Conservation (phyloP, 1,284 basidiomycete genomes). For the Phylloboletellus chloephorus region DNA sequence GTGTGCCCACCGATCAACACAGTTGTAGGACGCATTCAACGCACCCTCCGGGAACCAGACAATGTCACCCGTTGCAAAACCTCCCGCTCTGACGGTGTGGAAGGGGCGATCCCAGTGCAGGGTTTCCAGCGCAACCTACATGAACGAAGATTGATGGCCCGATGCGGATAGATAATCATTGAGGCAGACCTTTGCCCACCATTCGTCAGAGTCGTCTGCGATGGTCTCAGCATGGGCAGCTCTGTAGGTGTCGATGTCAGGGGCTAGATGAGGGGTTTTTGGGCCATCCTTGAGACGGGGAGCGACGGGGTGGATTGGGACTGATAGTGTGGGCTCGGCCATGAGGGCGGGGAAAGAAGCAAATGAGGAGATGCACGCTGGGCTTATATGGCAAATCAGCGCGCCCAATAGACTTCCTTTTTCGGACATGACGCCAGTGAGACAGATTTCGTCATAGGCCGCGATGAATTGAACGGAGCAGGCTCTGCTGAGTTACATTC, state of each 20-base stretch:
- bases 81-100: constrained; percentile 81
- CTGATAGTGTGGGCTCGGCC: constrained; percentile 26
- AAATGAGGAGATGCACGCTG: background rate
- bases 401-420: constrained; percentile 14
- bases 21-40: constrained; percentile 94
- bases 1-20: constrained; percentile 94
- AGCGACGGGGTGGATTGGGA: constrained; percentile 58
- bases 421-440: constrained; percentile 16
- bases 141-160: background rate
- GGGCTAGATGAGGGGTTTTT: constrained; percentile 71
- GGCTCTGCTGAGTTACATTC: too few species aligned
- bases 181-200: constrained; percentile 77
- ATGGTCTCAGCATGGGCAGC: constrained; percentile 65
- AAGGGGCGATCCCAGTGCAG: constrained; percentile 92
- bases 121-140: constrained; percentile 71
- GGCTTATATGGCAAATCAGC: constrained; percentile 19
- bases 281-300: constrained; percentile 55
- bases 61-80: constrained; percentile 85
- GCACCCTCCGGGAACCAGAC: constrained; percentile 93
- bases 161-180: constrained; percentile 1
- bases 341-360: constrained; percentile 17
- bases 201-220: constrained; percentile 71
- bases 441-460: constrained; percentile 11
- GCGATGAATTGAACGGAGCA: background rate
- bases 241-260: constrained; percentile 68